Evolutionary conservation across 2,329 filamentous ascomycete genomes (phyloP).

Genomic region (Diplodia mutila): DNA sequence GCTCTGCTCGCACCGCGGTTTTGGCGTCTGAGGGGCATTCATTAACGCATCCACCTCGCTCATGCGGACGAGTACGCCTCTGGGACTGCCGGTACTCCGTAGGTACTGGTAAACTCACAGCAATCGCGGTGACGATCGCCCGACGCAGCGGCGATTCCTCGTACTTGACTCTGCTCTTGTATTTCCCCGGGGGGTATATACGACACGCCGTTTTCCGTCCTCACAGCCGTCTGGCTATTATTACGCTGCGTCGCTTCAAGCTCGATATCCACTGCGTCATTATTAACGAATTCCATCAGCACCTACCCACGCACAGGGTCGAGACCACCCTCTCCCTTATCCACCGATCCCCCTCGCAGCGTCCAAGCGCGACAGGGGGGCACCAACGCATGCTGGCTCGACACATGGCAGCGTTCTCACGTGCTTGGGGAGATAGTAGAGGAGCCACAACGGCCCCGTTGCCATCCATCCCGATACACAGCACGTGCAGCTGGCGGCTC

Average conservation of each 20-base stretch:
- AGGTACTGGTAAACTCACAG: not conserved
- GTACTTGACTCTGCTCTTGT: not conserved
- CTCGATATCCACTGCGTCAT: conserved; percentile 14
- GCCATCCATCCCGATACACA: not conserved
- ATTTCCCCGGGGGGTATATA: not conserved
- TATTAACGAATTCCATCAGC: conserved; percentile 5
- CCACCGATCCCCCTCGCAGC: conserved; percentile 20
- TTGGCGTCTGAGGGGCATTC: not conserved
- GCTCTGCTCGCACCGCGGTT: conserved; percentile 6
- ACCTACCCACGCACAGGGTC: conserved; percentile 7
- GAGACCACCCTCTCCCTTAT: conserved; percentile 18
- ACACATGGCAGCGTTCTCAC: not conserved
- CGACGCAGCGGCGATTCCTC: conserved; percentile 4
- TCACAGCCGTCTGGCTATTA: not conserved
- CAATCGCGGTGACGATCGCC: conserved; percentile 3
- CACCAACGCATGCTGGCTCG: conserved; percentile 4
- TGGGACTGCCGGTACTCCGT: not conserved
- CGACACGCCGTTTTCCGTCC: too few species aligned
- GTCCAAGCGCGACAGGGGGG: not conserved
- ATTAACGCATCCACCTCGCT: not conserved
- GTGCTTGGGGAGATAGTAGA: conserved; percentile 6
- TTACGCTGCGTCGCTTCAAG: not conserved
- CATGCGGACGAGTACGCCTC: not conserved
- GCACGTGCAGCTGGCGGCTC: conserved; percentile 7
- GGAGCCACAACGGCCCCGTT: not conserved